Evolutionary conservation across 495 filamentous ascomycete species (phyloP), one percentile per base, ranked within the genome.

Genomic region (Jackrogersella multiformis): DNA sequence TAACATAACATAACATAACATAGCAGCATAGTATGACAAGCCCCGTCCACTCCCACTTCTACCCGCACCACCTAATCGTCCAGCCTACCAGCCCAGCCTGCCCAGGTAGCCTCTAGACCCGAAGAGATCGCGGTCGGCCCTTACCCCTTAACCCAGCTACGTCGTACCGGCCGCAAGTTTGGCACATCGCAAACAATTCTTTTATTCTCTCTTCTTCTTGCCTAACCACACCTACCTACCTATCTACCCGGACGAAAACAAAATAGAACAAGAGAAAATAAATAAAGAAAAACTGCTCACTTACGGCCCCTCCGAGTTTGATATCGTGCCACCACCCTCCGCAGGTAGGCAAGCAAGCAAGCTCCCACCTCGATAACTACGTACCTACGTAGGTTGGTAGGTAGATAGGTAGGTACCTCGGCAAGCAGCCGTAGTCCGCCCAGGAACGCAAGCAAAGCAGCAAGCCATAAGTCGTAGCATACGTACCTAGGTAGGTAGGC

Each of bases 401-500:
- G n/a, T n/a, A n/a, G n/a, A n/a, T n/a, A n/a, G n/a, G n/a, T n/a
- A n/a, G n/a, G n/a, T n/a, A n/a, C n/a, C n/a, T n/a, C n/a, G n/a
- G n/a, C n/a, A n/a, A n/a, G n/a, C n/a, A n/a, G n/a, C n/a, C n/a
- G n/a, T n/a, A n/a, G n/a, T n/a, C n/a, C n/a, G n/a, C n/a, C n/a
- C n/a, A n/a, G n/a, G n/a, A n/a, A n/a, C n/a, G n/a, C n/a, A n/a
- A n/a, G n/a, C n/a, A n/a, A n/a, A n/a, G n/a, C n/a, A n/a, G n/a
- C n/a, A n/a, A n/a, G n/a, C n/a, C n/a, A n/a, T n/a, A n/a, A n/a
- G n/a, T n/a, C 9, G 35, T 38, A 38, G 35, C 35, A 38, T 38
- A 12, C n/a, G n/a, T 30, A 24, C 21, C 2, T 36, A 58, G 41
- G 41, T 48, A 59, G 30, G 32, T 52, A 61, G 45, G 45, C 42